phyloP scores from a whole-genome alignment of 305 asterid genomes.

The Andrographis paniculata region DNA sequence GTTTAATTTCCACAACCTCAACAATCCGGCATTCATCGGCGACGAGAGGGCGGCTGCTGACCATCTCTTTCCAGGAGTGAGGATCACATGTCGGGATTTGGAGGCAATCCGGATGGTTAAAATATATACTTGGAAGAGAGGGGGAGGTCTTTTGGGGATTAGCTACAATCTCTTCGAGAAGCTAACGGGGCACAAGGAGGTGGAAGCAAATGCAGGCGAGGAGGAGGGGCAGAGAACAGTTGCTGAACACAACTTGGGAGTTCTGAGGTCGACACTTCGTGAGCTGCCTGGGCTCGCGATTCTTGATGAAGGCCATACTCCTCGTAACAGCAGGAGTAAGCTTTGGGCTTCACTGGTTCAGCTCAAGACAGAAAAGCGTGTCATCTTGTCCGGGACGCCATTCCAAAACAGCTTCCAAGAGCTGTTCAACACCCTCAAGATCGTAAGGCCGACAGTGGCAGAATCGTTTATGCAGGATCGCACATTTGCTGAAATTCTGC shows the following conservation, averaged over 20 bases:
- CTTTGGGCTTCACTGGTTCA: slow-evolving; percentile 78
- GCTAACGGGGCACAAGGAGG: slow-evolving; percentile 42
- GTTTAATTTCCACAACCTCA: slow-evolving; percentile 89
- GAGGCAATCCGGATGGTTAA: slow-evolving; percentile 31
- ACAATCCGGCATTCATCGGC: slow-evolving; percentile 88
- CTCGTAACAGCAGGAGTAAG: slow-evolving; percentile 88
- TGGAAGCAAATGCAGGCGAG: slow-evolving; percentile 82
- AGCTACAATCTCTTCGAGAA: slow-evolving; percentile 44
- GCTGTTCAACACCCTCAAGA: slow-evolving; percentile 78
- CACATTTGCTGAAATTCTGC: slow-evolving; percentile 59
- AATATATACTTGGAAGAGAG: slow-evolving; percentile 35
- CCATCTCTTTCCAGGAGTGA: too few relatives aligned
- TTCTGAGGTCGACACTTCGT: slow-evolving; percentile 74
- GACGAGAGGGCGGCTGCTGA: too few relatives aligned
- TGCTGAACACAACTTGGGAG: slow-evolving; percentile 43
- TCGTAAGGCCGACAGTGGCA: slow-evolving; percentile 78
- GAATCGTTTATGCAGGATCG: slow-evolving; percentile 70
- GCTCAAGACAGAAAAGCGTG: slow-evolving; percentile 71
- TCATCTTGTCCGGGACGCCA: slow-evolving; percentile 82
- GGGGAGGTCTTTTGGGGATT: slow-evolving; percentile 37
- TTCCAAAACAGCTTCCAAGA: slow-evolving; percentile 95
- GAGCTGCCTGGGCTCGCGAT: slow-evolving; percentile 81
- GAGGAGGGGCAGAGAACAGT: slow-evolving; percentile 75
- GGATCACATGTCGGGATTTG: too few relatives aligned
- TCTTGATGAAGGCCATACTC: slow-evolving; percentile 97